phyloP scores from a whole-genome alignment of 495 filamentous ascomycete species.

The Lasiosphaeria ovina region DNA sequence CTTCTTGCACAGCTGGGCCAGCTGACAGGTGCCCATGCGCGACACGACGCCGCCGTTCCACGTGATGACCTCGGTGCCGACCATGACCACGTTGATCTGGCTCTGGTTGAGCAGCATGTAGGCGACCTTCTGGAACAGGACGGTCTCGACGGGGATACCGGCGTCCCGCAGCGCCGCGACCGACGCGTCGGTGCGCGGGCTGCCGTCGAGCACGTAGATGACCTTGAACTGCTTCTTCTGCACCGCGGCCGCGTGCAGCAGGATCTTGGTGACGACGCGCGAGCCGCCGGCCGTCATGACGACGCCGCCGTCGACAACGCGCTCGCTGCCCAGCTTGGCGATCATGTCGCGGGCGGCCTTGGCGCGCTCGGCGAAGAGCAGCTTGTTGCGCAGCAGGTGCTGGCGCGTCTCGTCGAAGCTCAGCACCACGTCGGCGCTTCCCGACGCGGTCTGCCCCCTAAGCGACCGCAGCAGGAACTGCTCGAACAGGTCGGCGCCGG shows the following conservation, averaged over 20 bases:
- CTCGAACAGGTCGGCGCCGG: slow-evolving; percentile 94
- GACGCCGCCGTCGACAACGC: slow-evolving; percentile 71
- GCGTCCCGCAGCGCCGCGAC: slow-evolving; percentile 67
- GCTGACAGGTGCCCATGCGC: slow-evolving; percentile 86
- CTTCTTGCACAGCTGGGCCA: slow-evolving; percentile 76
- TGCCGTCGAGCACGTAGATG: slow-evolving; percentile 71
- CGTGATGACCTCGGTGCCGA: slow-evolving; percentile 91
- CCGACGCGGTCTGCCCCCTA: slow-evolving; percentile 40
- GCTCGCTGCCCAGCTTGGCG: slow-evolving; percentile 70
- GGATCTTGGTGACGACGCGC: slow-evolving; percentile 73
- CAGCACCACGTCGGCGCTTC: slow-evolving; percentile 52
- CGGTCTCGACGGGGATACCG: slow-evolving; percentile 80
- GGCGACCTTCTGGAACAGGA: slow-evolving; percentile 71
- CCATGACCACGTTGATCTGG: slow-evolving; percentile 75
- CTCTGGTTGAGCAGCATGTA: slow-evolving; percentile 69
- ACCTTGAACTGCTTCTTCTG: slow-evolving; percentile 67
- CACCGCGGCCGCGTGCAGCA: slow-evolving; percentile 69
- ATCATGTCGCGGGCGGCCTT: slow-evolving; percentile 81
- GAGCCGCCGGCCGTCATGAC: slow-evolving; percentile 88
- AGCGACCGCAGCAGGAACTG: slow-evolving; percentile 73
- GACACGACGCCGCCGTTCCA: slow-evolving; percentile 92
- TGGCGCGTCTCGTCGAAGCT: slow-evolving; percentile 80
- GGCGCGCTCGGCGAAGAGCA: slow-evolving; percentile 82
- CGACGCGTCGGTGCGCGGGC: slow-evolving; percentile 51
- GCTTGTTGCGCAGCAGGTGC: slow-evolving; percentile 78